phyloP scores from a whole-genome alignment of 257 asterid species.

The Salvia splendens region DNA sequence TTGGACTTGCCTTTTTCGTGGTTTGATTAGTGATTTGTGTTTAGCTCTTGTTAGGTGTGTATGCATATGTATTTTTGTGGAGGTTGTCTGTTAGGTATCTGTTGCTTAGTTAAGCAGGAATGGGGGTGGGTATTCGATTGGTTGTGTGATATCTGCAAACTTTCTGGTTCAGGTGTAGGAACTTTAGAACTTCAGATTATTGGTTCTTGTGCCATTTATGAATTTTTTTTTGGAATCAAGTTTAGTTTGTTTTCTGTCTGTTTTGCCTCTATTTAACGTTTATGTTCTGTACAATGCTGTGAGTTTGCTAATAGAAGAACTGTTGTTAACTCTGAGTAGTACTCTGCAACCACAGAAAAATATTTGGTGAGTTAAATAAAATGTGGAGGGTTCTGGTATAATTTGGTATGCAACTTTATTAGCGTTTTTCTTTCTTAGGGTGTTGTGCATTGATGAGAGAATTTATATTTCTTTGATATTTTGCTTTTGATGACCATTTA shows the following conservation, averaged over 20 bases:
- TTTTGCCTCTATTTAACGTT: conserved; percentile 9
- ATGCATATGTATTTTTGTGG: not conserved
- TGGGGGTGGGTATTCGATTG: conserved; percentile 14
- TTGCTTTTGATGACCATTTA: not conserved
- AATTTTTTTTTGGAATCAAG: not conserved
- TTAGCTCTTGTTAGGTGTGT: conserved; percentile 11
- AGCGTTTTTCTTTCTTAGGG: not conserved
- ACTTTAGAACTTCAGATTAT: conserved; percentile 1
- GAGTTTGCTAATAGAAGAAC: not conserved
- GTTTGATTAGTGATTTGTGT: not conserved
- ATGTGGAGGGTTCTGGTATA: conserved; percentile 12
- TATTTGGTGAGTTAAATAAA: not conserved
- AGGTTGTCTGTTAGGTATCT: conserved; percentile 18
- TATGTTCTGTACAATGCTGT: not conserved
- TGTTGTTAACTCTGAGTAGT: not conserved
- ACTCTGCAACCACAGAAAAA: not conserved
- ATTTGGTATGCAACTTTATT: not conserved
- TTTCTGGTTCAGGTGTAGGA: conserved; percentile 22
- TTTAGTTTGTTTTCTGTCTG: not conserved
- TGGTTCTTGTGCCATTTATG: not conserved
- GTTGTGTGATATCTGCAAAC: conserved; percentile 10
- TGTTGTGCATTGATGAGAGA: conserved; percentile 1
- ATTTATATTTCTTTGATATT: not conserved
- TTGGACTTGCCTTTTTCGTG: not conserved
- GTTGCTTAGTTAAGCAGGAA: not conserved